These are phyloP conservation scores for Liquidambar formosana DNA, from an alignment of 164 flowering plant genomes.

Conservation along the genomic window DNA sequence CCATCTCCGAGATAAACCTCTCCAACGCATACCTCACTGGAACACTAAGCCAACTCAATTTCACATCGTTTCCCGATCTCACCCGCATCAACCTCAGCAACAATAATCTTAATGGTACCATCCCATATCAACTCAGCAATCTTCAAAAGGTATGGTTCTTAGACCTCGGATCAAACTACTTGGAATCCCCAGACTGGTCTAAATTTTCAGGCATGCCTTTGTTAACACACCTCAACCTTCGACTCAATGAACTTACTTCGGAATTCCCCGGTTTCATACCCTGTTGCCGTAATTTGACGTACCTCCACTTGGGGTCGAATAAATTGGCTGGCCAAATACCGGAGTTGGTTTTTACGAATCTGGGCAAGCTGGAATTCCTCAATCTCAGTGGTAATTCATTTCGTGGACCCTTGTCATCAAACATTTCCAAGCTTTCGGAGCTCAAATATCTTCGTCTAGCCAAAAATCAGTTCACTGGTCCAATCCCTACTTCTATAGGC, in stretches of 20 bases:
- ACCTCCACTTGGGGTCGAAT: no score
- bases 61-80: slow-evolving; percentile 43
- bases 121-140: no score
- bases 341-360: slow-evolving; percentile 35
- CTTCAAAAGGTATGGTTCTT: no score
- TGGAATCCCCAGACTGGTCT: no score
- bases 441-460: slow-evolving; percentile 36
- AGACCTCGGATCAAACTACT: no score
- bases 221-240: slow-evolving; percentile 37
- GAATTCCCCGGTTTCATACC: no score
- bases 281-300: slow-evolving; percentile 40
- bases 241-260: slow-evolving; percentile 28
- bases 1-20: slow-evolving; percentile 35
- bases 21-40: slow-evolving; percentile 29
- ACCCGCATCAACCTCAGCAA: slow-evolving; percentile 31
- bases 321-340: slow-evolving; percentile 40
- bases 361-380: slow-evolving; percentile 40
- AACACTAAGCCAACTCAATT: slow-evolving; percentile 35
- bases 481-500: slow-evolving; percentile 36
- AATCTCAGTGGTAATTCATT: slow-evolving; percentile 34
- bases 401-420: slow-evolving; percentile 37
- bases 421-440: slow-evolving; percentile 42
- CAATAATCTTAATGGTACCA: slow-evolving; percentile 40
- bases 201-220: no score
- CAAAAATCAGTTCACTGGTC: slow-evolving; percentile 33